Base-by-base conservation (phyloP, 176 grass and related monocot genomes). In the Ananas comosus region DNA sequence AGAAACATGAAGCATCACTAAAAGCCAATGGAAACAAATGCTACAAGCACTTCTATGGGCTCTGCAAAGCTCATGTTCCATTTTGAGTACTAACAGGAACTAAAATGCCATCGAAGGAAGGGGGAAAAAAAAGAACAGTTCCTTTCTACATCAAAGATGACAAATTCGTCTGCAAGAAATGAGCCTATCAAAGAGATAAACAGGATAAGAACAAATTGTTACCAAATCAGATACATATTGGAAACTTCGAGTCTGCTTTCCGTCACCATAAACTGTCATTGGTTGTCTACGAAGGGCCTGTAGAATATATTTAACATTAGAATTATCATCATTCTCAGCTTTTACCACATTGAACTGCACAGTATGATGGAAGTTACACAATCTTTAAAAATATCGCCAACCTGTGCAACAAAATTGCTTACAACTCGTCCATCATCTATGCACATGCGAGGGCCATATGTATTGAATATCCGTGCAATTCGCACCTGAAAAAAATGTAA, bases 401-500 rank as follows among this genome's bases (percentile, higher is more conserved):
- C 91, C 88, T 96, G 91, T 49, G 88, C 91, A 72, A 96, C 88
- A 80, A 96, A 96, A 84, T 96, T 96, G 85, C 91, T 91, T 16
- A 96, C 91, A 19, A 96, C 91, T 6, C 88, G 91, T 0, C 91
- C 88, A 81, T 96, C 91, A 82, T 96, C 91, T 53, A 96, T 84
- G 86, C 86, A 91, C 88, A 96, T 96, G 25, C 91, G 88, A 51
- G 91, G 91, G 13, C 91, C 91, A 76, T 96, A 91, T 51, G 91
- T 96, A 74, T 96, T 96, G 83, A 96, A 96, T 69, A 96, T 96
- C 13, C 91, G 83, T 68, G 91, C 91, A 80, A 96, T 96, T 10
- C 88, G 85, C 63, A 91, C 85, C 88, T 91, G 85, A 16, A 67
- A 48, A 48, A 5, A 67, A 47, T 48, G 16, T 48, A 7, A 33